Evolutionary conservation across 495 filamentous ascomycete species (phyloP), one percentile per base, ranked within the genome.

Genomic region (Penicillium antarcticum): DNA sequence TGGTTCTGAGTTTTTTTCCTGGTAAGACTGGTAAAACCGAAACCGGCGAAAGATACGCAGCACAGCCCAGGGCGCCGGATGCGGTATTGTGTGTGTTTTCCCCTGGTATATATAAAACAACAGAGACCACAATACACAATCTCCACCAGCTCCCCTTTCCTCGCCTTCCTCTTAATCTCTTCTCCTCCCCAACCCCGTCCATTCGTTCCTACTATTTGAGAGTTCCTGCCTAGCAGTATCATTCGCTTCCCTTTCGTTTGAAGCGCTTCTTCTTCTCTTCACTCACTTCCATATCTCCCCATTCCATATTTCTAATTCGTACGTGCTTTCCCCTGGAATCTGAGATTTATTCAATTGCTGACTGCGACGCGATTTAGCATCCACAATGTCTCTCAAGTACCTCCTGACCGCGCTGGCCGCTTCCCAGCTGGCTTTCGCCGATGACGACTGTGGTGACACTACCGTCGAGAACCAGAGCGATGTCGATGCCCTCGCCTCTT

Each of bases 361-460:
- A 46, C 47, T 61, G 34, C 46, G 38, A 31, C 53, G 34, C 44
- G 45, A 32, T 46, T 18, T 35, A 55, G 52, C 59, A 63, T 32
- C 65, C 79, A 78, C 65, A 66, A 96, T 97, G 92, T 80, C 85
- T 67, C 78, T 84, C 73, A 82, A 85, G 65, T 78, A 90, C 72
- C 67, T 91, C 53, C 77, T 95, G 60, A 86, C 89, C 66, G 80
- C 82, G 37, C 71, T 91, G 70, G 90, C 87, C 55, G 75, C 84
- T 56, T 74, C 77, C 63, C 76, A 85, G 61, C 66, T 78, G 44
- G 85, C 75, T 44, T 70, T 84, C 89, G 52, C 47, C 42, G 36
- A 38, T 6, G 23, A 40, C 36, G 12, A 14, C 42, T 72, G 72
- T 49, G 64, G 66, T 59, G 53, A 54, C 32, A 72, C 80, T 60